Evolutionary conservation across 2,329 filamentous ascomycete species (phyloP), one percentile per base, ranked within the genome.

Genomic region (Diaporthe sp.): DNA sequence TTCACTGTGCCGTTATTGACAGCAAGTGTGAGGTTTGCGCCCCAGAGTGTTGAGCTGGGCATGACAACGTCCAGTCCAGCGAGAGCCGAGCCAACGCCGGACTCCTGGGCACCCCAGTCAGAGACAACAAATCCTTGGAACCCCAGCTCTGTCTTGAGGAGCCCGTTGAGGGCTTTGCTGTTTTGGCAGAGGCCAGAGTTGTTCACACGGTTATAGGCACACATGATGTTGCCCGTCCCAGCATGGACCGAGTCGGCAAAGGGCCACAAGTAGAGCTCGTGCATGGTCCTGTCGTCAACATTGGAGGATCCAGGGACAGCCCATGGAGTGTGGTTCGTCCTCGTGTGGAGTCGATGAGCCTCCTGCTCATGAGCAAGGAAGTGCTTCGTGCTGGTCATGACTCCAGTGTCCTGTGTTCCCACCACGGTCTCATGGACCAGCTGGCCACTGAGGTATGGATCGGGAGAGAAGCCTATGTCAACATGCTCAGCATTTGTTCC

Each of bases 51-150:
- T 0, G 80, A 83, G 13, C 77, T 83, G 0, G 92, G 92, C 93
- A 95, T 95, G 15, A 88, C 90, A 89, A 94, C 91, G 80, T 95
- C 93, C 51, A 95, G 82, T 37, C 94, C 94, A 2, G 92, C 91
- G 71, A 92, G 84, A 0, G 92, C 88, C 8, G 88, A 88, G 1
- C 88, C 88, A 12, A 93, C 88, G 44, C 92, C 92, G 0, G 90
- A 85, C 77, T 94, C 92, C 72, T 93, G 92, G 1, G 92, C 93
- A 44, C 84, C 82, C 92, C 93, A 95, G 80, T 95, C 93, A 0
- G 89, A 88, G 55, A 93, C 88, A 1, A 94, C 89, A 78, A 92
- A 94, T 0, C 93, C 93, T 82, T 89, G 87, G 77, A 91, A 92
- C 2, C 89, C 90, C 0, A 92, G 84, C 77, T 91, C 90, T 2